A percentile compares a stretch with the other conserved stretches of the same genome.
Evolutionary conservation across 371 early-diverging fungal genomes (phyloP).

Genomic region (Mortierella sp.): DNA sequence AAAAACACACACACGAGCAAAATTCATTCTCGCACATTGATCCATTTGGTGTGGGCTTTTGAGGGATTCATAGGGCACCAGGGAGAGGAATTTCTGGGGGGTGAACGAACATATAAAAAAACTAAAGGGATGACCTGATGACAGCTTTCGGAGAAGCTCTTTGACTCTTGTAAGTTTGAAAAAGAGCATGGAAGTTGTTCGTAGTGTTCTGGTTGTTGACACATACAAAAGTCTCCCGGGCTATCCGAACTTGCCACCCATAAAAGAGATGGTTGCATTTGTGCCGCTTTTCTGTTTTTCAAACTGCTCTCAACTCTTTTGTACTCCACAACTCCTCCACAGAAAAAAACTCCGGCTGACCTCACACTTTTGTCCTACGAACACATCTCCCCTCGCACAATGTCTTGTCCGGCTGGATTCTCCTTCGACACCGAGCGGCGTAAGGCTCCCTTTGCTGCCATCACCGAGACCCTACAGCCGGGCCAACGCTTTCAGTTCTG

Average conservation of each 20-base stretch:
- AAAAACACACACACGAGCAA: neutral
- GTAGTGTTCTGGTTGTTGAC: neutral
- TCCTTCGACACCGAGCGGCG: neutral
- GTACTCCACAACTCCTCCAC: neutral
- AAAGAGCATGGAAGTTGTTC: neutral
- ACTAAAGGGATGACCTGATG: neutral
- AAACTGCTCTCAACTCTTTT: neutral
- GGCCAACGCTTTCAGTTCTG: slow-evolving; percentile 19
- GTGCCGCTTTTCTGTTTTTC: neutral
- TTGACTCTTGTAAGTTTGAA: neutral
- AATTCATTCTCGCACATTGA: neutral
- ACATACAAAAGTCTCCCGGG: neutral
- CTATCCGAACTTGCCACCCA: neutral
- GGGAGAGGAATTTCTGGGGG: neutral
- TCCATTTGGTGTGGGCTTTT: neutral
- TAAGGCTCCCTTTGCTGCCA: slow-evolving; percentile 13
- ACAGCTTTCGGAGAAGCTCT: neutral
- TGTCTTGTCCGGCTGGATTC: slow-evolving; percentile 43
- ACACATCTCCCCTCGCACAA: slow-evolving; percentile 1
- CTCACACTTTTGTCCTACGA: neutral
- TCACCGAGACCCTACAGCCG: slow-evolving; percentile 21
- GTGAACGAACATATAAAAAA: neutral
- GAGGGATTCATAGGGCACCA: neutral
- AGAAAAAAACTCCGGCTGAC: neutral
- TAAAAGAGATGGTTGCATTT: neutral